Evolutionary conservation across 2,329 filamentous ascomycete genomes (phyloP), one percentile per base, ranked within the genome.

Genomic region (Zymoseptoria tritici): DNA sequence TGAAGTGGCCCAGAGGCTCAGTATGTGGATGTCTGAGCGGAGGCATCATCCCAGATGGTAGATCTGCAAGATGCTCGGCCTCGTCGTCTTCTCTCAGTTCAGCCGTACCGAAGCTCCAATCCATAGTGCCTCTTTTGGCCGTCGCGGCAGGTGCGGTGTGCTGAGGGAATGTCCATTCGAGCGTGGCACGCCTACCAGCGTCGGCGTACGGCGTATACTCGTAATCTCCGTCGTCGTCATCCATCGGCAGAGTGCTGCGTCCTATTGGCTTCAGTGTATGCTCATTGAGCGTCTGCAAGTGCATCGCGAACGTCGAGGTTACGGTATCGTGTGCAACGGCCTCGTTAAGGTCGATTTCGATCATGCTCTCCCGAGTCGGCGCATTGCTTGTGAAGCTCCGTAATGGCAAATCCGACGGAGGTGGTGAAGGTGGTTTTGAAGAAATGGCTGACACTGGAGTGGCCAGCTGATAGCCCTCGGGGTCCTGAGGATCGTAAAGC

Each of bases 321-420:
- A 64, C 78, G 53, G 79, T 77, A 8, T 78, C 76, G 8, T 80
- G 65, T 31, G 75, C 78, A 42, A 74, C 77, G 19, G 80, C 81
- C 49, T 78, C 80, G 68, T 85, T 83, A 46, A 87, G 76, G 66
- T 86, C 83, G 58, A 85, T 83, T 60, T 80, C 73, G 1, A 85
- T 83, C 59, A 79, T 75, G 13, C 78, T 80, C 66, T 77, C 83
- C 52, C 78, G 75, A 59, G 78, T 78, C 2, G 75, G 74, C 24
- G 74, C 74, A 3, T 73, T 72, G 31, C 72, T 72, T 29, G 65
- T 69, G 50, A 70, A 69, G 58, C 76, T 77, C 20, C 79, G 76
- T 4, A 81, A 76, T 7, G 83, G 81, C 4, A 86, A 74, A 67
- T 85, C 83, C 1, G 82, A 83, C 29, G 58, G 60, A 1, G 58